Evolutionary conservation across 2,329 filamentous ascomycete species (phyloP).

Genomic region (Aspergillus ochraceoroseus): DNA sequence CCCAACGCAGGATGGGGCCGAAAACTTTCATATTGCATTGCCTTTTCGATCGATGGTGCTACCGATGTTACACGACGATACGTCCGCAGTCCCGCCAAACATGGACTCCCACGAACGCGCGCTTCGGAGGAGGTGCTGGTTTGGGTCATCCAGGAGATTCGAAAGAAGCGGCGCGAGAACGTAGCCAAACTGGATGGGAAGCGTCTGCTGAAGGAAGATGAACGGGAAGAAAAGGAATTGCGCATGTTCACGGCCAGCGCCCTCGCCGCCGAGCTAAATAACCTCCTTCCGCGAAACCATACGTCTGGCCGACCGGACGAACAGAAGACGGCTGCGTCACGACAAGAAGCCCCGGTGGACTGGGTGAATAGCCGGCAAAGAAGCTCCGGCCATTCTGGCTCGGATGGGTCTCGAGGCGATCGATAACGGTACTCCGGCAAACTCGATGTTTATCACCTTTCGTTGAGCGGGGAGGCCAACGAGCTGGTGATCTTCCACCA

Average conservation of each 20-base stretch:
- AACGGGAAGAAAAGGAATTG: conserved; percentile 47
- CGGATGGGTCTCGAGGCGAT: conserved; percentile 32
- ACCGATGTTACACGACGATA: conserved; percentile 65
- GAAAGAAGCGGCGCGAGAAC: conserved; percentile 73
- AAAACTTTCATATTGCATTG: conserved; percentile 95
- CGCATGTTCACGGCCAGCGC: conserved; percentile 45
- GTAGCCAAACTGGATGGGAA: conserved; percentile 69
- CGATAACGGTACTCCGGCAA: conserved; percentile 23
- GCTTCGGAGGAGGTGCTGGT: conserved; percentile 86
- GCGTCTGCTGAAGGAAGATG: conserved; percentile 46
- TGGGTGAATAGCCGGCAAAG: conserved; percentile 31
- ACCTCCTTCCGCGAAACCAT: conserved; percentile 35
- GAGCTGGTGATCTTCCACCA: background rate
- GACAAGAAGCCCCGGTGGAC: conserved; percentile 33
- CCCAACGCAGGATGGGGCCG: conserved; percentile 80
- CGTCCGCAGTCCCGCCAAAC: conserved; percentile 48
- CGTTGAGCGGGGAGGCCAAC: no score
- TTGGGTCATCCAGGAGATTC: conserved; percentile 89
- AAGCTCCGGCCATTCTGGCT: conserved; percentile 31
- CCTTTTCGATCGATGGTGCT: conserved; percentile 84
- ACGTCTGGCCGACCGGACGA: conserved; percentile 33
- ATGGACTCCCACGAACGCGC: conserved; percentile 68
- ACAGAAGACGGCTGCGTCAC: conserved; percentile 40
- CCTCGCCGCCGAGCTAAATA: conserved; percentile 44
- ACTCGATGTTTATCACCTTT: no score